A percentile compares a stretch with the other conserved stretches of the same genome.
phyloP scores from a whole-genome alignment of 441 rosid genomes.

The Gossypium trilobum region DNA sequence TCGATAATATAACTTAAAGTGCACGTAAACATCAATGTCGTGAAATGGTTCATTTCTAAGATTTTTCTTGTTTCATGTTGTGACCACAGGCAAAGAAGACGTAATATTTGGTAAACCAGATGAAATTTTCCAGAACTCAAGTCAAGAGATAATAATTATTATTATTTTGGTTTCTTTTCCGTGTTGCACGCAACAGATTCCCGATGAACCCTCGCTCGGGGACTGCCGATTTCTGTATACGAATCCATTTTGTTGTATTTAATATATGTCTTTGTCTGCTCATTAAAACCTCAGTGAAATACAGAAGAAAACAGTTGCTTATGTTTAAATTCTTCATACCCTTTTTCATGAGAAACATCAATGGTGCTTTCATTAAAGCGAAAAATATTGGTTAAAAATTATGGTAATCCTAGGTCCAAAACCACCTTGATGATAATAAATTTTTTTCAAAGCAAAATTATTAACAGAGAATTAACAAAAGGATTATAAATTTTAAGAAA shows the following conservation, averaged over 20 bases:
- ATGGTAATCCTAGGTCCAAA: neutral
- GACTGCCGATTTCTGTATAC: constrained; percentile 8
- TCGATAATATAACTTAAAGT: neutral
- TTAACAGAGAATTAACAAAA: constrained; percentile 2
- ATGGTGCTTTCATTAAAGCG: neutral
- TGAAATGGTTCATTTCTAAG: neutral
- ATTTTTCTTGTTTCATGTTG: constrained; percentile 1
- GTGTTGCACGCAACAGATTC: neutral
- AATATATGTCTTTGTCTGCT: neutral
- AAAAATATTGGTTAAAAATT: no score
- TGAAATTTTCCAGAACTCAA: neutral
- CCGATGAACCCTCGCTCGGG: constrained; percentile 11
- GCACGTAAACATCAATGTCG: neutral
- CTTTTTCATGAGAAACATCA: neutral
- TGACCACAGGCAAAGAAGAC: constrained; percentile 44
- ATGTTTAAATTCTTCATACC: neutral
- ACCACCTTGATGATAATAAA: neutral
- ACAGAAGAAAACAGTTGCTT: neutral
- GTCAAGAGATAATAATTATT: neutral
- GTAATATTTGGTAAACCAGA: constrained; percentile 7
- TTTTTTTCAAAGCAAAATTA: neutral
- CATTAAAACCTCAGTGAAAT: constrained; percentile 3
- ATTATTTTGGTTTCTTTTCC: neutral
- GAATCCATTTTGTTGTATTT: constrained; percentile 15
- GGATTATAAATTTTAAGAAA: neutral